Conservation (phyloP, 106 monocot species). For the Dendrobium catenatum region DNA sequence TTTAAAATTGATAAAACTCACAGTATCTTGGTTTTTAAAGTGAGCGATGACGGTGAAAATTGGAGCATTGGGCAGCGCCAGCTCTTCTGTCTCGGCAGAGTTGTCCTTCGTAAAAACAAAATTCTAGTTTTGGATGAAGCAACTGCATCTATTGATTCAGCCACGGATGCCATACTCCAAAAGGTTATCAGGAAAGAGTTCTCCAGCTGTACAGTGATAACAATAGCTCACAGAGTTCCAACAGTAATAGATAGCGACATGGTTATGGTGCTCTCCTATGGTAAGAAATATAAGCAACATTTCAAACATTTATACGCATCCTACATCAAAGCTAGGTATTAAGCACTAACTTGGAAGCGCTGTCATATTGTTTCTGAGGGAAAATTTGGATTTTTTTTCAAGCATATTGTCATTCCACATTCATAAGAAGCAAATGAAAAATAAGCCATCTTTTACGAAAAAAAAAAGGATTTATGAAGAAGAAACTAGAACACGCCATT, state of each 20-base stretch:
- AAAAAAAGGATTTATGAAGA: too few relatives aligned
- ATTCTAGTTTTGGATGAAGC: slow-evolving; percentile 72
- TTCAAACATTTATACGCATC: background rate
- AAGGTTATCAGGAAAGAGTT: slow-evolving; percentile 51
- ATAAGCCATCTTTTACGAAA: too few relatives aligned
- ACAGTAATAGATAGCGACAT: slow-evolving; percentile 75
- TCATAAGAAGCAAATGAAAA: too few relatives aligned
- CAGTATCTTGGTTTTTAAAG: slow-evolving; percentile 13
- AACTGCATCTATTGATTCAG: slow-evolving; percentile 70
- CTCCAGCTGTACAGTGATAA: slow-evolving; percentile 56
- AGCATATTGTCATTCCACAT: too few relatives aligned
- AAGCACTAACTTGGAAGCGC: too few relatives aligned
- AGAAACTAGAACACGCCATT: too few relatives aligned
- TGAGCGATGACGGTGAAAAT: slow-evolving; percentile 65
- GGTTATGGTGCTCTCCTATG: slow-evolving; percentile 61
- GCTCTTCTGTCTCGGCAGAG: slow-evolving; percentile 63
- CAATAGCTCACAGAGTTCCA: slow-evolving; percentile 59
- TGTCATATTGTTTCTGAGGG: too few relatives aligned
- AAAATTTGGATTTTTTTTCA: too few relatives aligned
- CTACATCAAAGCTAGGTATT: background rate
- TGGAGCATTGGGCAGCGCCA: slow-evolving; percentile 71
- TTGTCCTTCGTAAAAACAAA: slow-evolving; percentile 43
- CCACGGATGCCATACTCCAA: slow-evolving; percentile 54
- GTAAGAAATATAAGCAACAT: slow-evolving; percentile 17
- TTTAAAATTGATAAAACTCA: background rate